A percentile compares a stretch with the other conserved stretches of the same genome.
Evolutionary conservation across 2,329 filamentous ascomycete species (phyloP).

Genomic region (Dactylonectria estremocensis): DNA sequence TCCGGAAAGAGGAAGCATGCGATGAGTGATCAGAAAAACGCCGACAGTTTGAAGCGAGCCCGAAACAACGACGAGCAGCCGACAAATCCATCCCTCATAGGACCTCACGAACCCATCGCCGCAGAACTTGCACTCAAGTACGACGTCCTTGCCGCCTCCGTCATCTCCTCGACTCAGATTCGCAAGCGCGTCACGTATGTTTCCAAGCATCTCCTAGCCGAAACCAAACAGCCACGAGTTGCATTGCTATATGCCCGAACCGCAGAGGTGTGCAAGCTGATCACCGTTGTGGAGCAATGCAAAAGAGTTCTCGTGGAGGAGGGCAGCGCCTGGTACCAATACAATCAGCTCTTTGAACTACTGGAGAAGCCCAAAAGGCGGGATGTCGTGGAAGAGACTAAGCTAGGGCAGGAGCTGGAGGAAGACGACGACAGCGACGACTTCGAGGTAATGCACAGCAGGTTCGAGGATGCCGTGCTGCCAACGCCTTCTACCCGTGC

Average conservation of each 20-base stretch:
- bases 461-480: slow-evolving; percentile 68
- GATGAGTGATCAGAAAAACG: slow-evolving; percentile 11
- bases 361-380: slow-evolving; percentile 52
- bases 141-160: slow-evolving; percentile 66
- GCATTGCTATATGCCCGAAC: slow-evolving; percentile 68
- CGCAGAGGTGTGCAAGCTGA: slow-evolving; percentile 73
- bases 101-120: slow-evolving; percentile 61
- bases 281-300: slow-evolving; percentile 77
- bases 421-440: slow-evolving; percentile 57
- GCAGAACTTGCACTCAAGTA: slow-evolving; percentile 62
- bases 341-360: slow-evolving; percentile 70
- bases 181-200: slow-evolving; percentile 66
- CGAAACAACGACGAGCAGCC: slow-evolving; percentile 26
- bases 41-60: slow-evolving; percentile 31
- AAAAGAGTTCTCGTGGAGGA: slow-evolving; percentile 69
- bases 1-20: slow-evolving; percentile 41
- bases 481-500: slow-evolving; percentile 61
- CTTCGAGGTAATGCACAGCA: slow-evolving; percentile 72
- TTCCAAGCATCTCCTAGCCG: slow-evolving; percentile 60
- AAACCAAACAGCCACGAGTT: slow-evolving; percentile 48
- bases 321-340: slow-evolving; percentile 68
- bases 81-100: slow-evolving; percentile 45
- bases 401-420: slow-evolving; percentile 51
- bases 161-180: slow-evolving; percentile 74
- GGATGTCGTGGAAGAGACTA: slow-evolving; percentile 60